Conservation (phyloP, 2,329 filamentous ascomycete species). For the Trichoderma afroharzianum region DNA sequence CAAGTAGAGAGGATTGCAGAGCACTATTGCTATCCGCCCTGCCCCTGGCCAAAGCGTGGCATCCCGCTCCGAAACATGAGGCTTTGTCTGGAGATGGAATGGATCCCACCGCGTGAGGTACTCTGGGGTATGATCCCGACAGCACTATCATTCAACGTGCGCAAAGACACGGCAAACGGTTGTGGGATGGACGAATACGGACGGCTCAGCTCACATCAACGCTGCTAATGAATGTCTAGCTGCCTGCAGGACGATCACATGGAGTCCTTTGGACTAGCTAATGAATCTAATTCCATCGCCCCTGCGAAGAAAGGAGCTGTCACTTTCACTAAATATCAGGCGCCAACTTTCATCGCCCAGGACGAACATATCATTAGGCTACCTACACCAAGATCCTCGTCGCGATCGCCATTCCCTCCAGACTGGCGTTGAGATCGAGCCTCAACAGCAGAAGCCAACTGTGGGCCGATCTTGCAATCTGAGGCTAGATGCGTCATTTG, state of each 20-base stretch:
- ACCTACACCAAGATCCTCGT: background rate
- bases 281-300: background rate
- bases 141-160: background rate
- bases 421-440: background rate
- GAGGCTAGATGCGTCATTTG: background rate
- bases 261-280: background rate
- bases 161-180: background rate
- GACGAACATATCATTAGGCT: background rate
- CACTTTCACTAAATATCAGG: background rate
- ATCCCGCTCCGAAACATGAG: background rate
- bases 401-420: background rate
- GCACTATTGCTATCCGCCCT: background rate
- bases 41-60: background rate
- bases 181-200: background rate
- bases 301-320: constrained; percentile 1
- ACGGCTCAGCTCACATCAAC: background rate
- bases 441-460: background rate
- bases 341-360: background rate
- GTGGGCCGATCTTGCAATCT: background rate
- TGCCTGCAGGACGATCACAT: background rate
- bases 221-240: background rate
- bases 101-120: background rate
- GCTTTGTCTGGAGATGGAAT: background rate
- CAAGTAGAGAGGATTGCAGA: background rate
- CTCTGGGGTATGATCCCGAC: background rate